Evolutionary conservation across 495 filamentous ascomycete species (phyloP).

Genomic region (Xylaria cubensis): DNA sequence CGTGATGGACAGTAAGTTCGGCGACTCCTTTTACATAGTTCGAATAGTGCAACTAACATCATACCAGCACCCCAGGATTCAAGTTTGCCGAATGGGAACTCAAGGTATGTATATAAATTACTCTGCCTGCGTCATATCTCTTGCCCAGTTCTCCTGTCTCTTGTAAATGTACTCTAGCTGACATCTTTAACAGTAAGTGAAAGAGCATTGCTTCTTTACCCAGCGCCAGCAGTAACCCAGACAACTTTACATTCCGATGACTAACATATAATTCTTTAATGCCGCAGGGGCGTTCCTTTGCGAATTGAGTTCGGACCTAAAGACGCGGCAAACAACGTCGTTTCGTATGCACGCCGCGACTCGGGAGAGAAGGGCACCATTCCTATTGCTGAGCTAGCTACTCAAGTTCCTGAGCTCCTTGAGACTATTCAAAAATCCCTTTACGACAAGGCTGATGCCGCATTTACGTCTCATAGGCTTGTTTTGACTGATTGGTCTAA

Average conservation of each 20-base stretch:
- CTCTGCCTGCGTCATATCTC: background rate
- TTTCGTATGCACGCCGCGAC: slow-evolving; percentile 86
- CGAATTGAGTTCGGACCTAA: slow-evolving; percentile 95
- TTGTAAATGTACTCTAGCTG: background rate
- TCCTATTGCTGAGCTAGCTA: slow-evolving; percentile 71
- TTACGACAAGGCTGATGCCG: slow-evolving; percentile 78
- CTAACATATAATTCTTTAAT: background rate
- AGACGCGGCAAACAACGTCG: slow-evolving; percentile 81
- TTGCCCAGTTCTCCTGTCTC: background rate
- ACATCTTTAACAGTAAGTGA: slow-evolving; percentile 16
- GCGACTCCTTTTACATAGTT: background rate
- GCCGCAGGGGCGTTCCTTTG: slow-evolving; percentile 73
- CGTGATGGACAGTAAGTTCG: slow-evolving; percentile 64
- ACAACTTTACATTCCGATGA: background rate
- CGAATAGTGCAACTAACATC: slow-evolving; percentile 9
- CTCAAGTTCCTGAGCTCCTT: slow-evolving; percentile 76
- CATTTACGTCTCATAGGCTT: slow-evolving; percentile 79
- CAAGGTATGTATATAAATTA: slow-evolving; percentile 48
- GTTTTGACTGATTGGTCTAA: slow-evolving; percentile 86
- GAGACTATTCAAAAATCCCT: slow-evolving; percentile 88
- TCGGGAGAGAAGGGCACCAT: slow-evolving; percentile 81
- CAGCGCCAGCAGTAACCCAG: background rate
- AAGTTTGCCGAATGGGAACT: slow-evolving; percentile 99
- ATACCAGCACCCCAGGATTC: slow-evolving; percentile 81
- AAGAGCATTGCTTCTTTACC: background rate